Evolutionary conservation across 441 rosid species (phyloP).

Genomic region (Gossypium davidsonii): DNA sequence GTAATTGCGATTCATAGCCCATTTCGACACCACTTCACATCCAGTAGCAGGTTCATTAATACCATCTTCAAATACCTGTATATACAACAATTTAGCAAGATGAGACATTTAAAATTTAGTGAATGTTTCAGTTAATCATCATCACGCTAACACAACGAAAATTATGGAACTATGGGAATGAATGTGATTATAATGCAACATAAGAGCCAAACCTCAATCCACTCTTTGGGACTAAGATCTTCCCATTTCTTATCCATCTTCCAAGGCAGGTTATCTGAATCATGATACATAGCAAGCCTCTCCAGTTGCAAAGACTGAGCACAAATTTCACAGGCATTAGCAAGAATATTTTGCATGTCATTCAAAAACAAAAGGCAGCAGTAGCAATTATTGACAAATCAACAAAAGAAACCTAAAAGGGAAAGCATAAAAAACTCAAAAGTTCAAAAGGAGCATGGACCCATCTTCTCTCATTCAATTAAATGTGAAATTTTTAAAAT

Average conservation of each 20-base stretch:
- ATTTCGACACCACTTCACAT: constrained; percentile 43
- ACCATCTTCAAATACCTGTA: constrained; percentile 94
- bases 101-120: background rate
- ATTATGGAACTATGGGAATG: background rate
- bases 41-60: constrained; percentile 53
- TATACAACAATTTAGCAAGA: constrained; percentile 11
- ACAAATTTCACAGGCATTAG: constrained; percentile 27
- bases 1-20: constrained; percentile 78
- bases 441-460: background rate
- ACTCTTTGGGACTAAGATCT: constrained; percentile 76
- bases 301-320: constrained; percentile 86
- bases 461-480: background rate
- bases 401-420: constrained; percentile 11
- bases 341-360: constrained; percentile 8
- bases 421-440: background rate
- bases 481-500: background rate
- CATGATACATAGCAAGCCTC: constrained; percentile 95
- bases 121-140: background rate
- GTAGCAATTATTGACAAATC: constrained; percentile 10
- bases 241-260: constrained; percentile 82
- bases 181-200: constrained; percentile 15
- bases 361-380: constrained; percentile 21
- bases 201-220: constrained; percentile 79
- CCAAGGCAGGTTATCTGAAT: constrained; percentile 77
- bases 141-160: background rate